Percentiles rank a stretch among this genome's conserved stretches.
These are phyloP conservation scores for Dinochytrium kinnereticum DNA, from an alignment of 371 early-diverging fungal species.

Conservation along the genomic window DNA sequence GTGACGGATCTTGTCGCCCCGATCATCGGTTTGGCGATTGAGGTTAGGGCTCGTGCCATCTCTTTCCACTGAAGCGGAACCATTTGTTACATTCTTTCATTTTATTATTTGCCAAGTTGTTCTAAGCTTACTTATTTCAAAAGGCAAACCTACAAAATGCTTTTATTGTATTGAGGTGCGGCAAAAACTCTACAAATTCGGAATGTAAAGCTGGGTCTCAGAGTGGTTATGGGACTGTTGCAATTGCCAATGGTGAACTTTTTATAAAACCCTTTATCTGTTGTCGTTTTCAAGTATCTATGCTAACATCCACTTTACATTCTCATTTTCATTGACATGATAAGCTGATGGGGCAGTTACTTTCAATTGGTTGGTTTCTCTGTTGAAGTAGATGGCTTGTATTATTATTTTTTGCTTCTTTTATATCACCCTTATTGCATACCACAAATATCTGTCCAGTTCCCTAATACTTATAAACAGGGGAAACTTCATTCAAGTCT, in stretches of 20 bases:
- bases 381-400: neutral
- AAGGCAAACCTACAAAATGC: slow-evolving; percentile 23
- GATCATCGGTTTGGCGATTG: slow-evolving; percentile 22
- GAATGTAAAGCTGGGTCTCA: slow-evolving; percentile 3
- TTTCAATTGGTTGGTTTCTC: slow-evolving; percentile 26
- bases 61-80: no score
- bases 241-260: neutral
- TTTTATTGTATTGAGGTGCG: slow-evolving; percentile 11
- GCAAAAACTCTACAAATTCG: neutral
- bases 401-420: neutral
- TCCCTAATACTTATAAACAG: neutral
- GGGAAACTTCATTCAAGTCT: slow-evolving; percentile 36
- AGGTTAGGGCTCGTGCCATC: neutral
- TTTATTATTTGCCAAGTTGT: no score
- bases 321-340: neutral
- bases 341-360: slow-evolving; percentile 36
- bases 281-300: neutral
- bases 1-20: slow-evolving; percentile 46
- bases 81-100: no score
- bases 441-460: neutral
- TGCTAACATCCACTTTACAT: no score
- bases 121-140: no score
- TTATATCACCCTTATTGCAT: slow-evolving; percentile 22
- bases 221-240: slow-evolving; percentile 6
- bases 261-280: neutral